phyloP scores from a whole-genome alignment of 1,284 basidiomycete genomes.

The Grifola frondosa region DNA sequence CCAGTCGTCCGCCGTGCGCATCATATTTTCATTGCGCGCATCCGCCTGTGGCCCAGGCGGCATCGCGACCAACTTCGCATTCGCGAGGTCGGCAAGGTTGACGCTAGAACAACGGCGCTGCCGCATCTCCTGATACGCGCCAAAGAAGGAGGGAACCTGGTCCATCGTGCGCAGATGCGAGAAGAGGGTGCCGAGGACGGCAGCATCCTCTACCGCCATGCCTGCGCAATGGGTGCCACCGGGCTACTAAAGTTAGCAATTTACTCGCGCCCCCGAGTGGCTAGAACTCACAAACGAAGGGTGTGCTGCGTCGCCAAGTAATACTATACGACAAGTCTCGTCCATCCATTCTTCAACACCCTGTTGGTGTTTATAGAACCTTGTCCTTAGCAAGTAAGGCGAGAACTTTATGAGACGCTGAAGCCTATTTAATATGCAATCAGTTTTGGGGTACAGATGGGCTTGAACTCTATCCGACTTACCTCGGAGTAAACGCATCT shows the following conservation, averaged over 20 bases:
- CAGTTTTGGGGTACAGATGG: no score
- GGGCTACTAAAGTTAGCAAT: slow-evolving; percentile 19
- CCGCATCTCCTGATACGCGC: slow-evolving; percentile 46
- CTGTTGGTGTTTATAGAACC: slow-evolving; percentile 30
- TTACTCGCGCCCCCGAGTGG: neutral
- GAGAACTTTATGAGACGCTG: slow-evolving; percentile 41
- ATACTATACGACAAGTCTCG: slow-evolving; percentile 39
- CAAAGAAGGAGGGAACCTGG: slow-evolving; percentile 43
- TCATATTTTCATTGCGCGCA: slow-evolving; percentile 39
- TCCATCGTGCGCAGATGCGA: slow-evolving; percentile 38
- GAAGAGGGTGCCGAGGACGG: slow-evolving; percentile 48
- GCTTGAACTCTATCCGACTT: no score
- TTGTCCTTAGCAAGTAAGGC: slow-evolving; percentile 34
- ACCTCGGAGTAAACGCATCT: slow-evolving; percentile 15
- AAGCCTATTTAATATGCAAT: no score
- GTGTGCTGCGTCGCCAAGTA: slow-evolving; percentile 52
- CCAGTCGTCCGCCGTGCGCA: slow-evolving; percentile 20
- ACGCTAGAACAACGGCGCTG: slow-evolving; percentile 39
- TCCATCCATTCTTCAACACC: slow-evolving; percentile 59
- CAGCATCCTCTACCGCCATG: slow-evolving; percentile 45
- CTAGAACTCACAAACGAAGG: slow-evolving; percentile 39
- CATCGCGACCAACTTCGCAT: slow-evolving; percentile 36
- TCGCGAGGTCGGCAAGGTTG: slow-evolving; percentile 36
- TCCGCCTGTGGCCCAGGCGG: slow-evolving; percentile 41
- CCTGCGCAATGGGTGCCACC: slow-evolving; percentile 40